A percentile compares a stretch with the other conserved stretches of the same genome.
These are phyloP conservation scores for Sanghuangporus baumii DNA, from an alignment of 1,284 basidiomycete species.

Conservation along the genomic window DNA sequence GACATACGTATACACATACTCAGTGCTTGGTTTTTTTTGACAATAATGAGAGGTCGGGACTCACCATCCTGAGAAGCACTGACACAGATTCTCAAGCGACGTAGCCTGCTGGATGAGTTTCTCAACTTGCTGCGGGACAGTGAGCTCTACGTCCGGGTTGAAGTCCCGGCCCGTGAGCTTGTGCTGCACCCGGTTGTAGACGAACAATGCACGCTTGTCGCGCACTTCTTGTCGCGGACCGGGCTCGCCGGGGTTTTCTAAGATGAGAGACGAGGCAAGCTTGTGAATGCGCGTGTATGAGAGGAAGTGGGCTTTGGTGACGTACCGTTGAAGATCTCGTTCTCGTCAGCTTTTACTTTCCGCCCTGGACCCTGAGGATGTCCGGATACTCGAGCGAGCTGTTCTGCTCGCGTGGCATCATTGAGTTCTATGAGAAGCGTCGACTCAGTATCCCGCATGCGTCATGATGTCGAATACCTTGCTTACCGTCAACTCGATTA, in stretches of 20 bases:
- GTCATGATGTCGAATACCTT: neutral
- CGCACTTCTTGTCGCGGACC: constrained; percentile 73
- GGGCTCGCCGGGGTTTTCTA: constrained; percentile 51
- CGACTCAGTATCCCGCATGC: neutral
- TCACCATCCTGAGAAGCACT: constrained; percentile 94
- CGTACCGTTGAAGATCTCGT: constrained; percentile 74
- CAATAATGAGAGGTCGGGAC: neutral
- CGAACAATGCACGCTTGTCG: constrained; percentile 84
- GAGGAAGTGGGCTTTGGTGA: neutral
- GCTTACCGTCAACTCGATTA: constrained; percentile 52
- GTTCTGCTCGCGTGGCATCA: constrained; percentile 51
- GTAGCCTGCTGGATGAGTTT: constrained; percentile 89
- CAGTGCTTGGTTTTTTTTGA: neutral
- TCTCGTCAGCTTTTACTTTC: constrained; percentile 75
- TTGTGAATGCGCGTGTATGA: neutral
- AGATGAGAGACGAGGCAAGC: neutral
- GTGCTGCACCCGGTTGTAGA: constrained; percentile 89
- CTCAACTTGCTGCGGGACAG: constrained; percentile 79
- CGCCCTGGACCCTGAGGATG: constrained; percentile 70
- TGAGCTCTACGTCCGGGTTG: constrained; percentile 71
- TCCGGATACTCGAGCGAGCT: constrained; percentile 61
- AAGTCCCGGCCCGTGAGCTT: constrained; percentile 94
- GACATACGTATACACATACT: neutral
- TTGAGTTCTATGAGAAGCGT: constrained; percentile 31
- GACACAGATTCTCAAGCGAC: constrained; percentile 88